Conservation (phyloP, 805 yeast species). For the Ogataea trehaloabstinens region DNA sequence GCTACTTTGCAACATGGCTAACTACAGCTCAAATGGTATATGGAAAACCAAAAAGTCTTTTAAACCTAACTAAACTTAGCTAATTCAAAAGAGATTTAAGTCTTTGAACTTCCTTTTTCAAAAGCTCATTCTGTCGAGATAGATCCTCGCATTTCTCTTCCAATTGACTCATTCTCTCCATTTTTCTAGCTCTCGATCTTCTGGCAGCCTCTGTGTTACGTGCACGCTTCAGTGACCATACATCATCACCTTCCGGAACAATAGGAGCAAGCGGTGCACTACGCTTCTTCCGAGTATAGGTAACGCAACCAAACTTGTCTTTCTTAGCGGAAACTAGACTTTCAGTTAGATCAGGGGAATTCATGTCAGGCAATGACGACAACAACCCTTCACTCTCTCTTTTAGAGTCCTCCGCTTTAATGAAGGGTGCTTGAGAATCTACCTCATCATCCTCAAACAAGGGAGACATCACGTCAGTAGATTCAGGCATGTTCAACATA, state of each 20-base stretch:
- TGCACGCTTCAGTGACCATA: slow-evolving; percentile 83
- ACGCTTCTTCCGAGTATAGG: slow-evolving; percentile 79
- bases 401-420: background rate
- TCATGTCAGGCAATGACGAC: background rate
- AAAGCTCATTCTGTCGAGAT: slow-evolving; percentile 52
- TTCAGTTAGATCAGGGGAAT: background rate
- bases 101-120: slow-evolving; percentile 58
- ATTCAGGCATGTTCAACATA: background rate
- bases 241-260: slow-evolving; percentile 56
- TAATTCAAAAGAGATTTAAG: slow-evolving; percentile 44
- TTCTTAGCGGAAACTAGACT: slow-evolving; percentile 31
- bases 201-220: slow-evolving; percentile 98
- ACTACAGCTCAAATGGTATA: too few species aligned
- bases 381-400: background rate
- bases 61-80: too few species aligned
- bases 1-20: too few species aligned
- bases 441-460: background rate
- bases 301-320: slow-evolving; percentile 73
- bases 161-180: slow-evolving; percentile 81
- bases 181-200: slow-evolving; percentile 89
- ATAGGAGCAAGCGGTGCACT: slow-evolving; percentile 70
- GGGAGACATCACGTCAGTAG: background rate
- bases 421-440: background rate
- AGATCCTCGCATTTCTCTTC: slow-evolving; percentile 74
- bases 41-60: too few species aligned